These are phyloP conservation scores for Knoxdaviesia capensis DNA, from an alignment of 2,329 filamentous ascomycete species.

Conservation along the genomic window DNA sequence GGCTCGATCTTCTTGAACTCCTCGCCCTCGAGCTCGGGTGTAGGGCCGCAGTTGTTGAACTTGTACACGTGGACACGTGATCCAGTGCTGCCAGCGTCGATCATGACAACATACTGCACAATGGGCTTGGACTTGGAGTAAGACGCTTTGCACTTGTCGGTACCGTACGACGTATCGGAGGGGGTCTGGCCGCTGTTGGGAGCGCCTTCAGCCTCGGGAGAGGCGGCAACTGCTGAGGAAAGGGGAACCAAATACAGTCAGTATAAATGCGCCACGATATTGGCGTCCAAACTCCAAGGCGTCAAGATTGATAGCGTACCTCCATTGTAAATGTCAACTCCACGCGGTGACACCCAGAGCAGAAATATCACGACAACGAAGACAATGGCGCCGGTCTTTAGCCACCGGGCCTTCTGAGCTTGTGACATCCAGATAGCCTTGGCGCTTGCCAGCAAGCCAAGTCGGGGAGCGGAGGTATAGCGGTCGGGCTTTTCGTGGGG, in stretches of 20 bases:
- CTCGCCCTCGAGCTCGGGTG: slow-evolving; percentile 86
- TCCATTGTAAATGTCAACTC: slow-evolving; percentile 30
- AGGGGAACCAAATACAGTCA: background rate
- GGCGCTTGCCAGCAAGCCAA: slow-evolving; percentile 20
- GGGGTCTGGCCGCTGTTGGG: slow-evolving; percentile 27
- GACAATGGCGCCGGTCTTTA: slow-evolving; percentile 43
- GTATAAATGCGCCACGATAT: background rate
- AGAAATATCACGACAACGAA: slow-evolving; percentile 39
- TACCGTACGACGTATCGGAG: slow-evolving; percentile 41
- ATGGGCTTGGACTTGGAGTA: slow-evolving; percentile 78
- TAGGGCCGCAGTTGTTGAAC: slow-evolving; percentile 88
- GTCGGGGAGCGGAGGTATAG: slow-evolving; percentile 24
- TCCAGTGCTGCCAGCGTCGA: slow-evolving; percentile 93
- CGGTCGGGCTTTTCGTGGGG: slow-evolving; percentile 45
- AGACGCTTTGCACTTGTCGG: slow-evolving; percentile 63
- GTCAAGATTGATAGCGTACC: too few species aligned
- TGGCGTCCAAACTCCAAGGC: too few species aligned
- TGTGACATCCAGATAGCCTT: slow-evolving; percentile 40
- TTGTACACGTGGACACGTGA: slow-evolving; percentile 95
- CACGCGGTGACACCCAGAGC: slow-evolving; percentile 41
- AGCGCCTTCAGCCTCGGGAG: background rate
- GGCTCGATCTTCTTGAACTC: slow-evolving; percentile 87
- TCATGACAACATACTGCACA: slow-evolving; percentile 95
- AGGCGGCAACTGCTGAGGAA: too few species aligned
- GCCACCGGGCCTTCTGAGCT: slow-evolving; percentile 43